These are phyloP conservation scores for Penicillium carneum DNA, from an alignment of 2,329 filamentous ascomycete species.

Conservation along the genomic window DNA sequence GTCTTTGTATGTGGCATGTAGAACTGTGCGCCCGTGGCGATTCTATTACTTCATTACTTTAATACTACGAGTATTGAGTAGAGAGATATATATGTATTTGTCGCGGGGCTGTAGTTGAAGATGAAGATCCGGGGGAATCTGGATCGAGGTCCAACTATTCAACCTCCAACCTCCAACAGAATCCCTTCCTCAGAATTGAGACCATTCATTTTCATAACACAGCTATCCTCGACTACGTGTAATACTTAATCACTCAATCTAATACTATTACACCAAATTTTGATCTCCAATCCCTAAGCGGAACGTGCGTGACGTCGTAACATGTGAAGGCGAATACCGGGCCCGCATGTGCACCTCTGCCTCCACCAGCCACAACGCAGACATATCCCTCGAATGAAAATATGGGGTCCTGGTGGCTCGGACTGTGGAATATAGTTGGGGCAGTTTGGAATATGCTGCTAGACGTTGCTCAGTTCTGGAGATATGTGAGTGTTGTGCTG, in stretches of 20 bases:
- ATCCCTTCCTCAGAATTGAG: not conserved
- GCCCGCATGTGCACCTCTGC: constrained; percentile 13
- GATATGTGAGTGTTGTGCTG: constrained; percentile 55
- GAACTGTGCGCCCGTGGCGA: constrained; percentile 30
- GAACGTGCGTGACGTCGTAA: constrained; percentile 21
- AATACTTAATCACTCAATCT: not conserved
- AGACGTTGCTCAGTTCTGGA: constrained; percentile 70
- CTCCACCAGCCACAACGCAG: constrained; percentile 13
- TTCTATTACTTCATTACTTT: constrained; percentile 14
- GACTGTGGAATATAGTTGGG: constrained; percentile 39
- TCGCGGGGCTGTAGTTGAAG: not conserved
- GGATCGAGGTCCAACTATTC: not conserved
- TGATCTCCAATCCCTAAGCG: not conserved
- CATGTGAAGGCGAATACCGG: constrained; percentile 35
- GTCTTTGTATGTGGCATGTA: constrained; percentile 43
- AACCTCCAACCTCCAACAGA: not conserved
- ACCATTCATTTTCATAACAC: not conserved
- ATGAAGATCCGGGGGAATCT: constrained; percentile 6
- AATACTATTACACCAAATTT: not conserved
- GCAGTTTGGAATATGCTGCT: constrained; percentile 65
- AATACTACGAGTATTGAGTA: constrained; percentile 5
- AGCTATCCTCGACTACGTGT: not conserved
- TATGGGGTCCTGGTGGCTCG: constrained; percentile 37
- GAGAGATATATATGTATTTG: not conserved
- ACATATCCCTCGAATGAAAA: constrained; percentile 10